Conservation (phyloP, 768 basidiomycete genomes). For the Tricholoma saponaceum region DNA sequence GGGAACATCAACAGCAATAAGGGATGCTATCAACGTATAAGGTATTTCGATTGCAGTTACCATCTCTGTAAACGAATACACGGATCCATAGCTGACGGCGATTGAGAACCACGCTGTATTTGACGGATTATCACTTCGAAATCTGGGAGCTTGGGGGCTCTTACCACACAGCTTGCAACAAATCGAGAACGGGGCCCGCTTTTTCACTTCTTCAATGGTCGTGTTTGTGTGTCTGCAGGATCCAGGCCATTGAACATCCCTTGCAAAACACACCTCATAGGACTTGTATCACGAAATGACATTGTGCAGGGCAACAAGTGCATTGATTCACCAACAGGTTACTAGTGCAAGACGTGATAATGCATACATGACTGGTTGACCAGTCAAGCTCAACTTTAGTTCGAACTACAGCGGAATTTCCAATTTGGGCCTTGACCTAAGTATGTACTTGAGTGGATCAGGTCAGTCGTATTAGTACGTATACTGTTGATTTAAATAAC, state of each 20-base stretch:
- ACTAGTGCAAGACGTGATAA: not conserved
- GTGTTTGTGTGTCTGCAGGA: slow-evolving; percentile 33
- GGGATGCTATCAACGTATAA: slow-evolving; percentile 55
- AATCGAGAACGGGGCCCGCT: slow-evolving; percentile 38
- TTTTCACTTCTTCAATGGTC: slow-evolving; percentile 48
- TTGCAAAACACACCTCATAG: slow-evolving; percentile 32
- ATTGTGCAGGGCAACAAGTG: slow-evolving; percentile 45
- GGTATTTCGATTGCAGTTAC: slow-evolving; percentile 52
- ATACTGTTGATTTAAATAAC: too few relatives aligned
- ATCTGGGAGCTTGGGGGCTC: slow-evolving; percentile 11
- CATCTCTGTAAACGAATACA: slow-evolving; percentile 45
- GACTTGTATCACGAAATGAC: slow-evolving; percentile 45
- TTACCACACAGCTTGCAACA: slow-evolving; percentile 53
- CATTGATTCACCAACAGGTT: slow-evolving; percentile 49
- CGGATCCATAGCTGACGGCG: slow-evolving; percentile 52
- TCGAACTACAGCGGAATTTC: too few relatives aligned
- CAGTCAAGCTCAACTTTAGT: too few relatives aligned
- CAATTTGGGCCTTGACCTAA: too few relatives aligned
- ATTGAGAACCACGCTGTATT: slow-evolving; percentile 48
- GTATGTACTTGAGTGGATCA: too few relatives aligned
- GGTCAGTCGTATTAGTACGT: too few relatives aligned
- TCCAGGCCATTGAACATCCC: not conserved
- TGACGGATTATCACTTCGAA: not conserved
- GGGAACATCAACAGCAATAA: slow-evolving; percentile 59
- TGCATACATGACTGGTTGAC: too few relatives aligned